Evolutionary conservation across 805 yeast genomes (phyloP), one percentile per base, ranked within the genome.

Genomic region (Tetrapisispora arboricola): DNA sequence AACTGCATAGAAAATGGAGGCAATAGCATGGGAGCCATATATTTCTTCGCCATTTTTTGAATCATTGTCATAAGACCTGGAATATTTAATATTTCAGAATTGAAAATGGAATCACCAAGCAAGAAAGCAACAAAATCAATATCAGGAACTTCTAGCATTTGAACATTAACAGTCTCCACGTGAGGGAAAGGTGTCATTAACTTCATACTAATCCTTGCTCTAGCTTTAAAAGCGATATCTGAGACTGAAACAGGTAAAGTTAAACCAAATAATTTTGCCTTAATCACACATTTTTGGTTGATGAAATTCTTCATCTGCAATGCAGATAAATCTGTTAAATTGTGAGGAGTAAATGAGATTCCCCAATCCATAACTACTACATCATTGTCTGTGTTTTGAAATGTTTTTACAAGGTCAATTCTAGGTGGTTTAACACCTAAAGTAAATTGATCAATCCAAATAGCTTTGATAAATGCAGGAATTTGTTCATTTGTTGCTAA

Each of bases 331-430:
- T 92, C 99, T 32, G 82, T 81, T 38, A 76, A 63, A 30, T 87
- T 83, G 62, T 85, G 86, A n/a, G 99, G 98, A 21, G 85, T 82
- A 67, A 88, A 85, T 1, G 96, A 84, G 33, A 83, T 74, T 32
- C 79, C 82, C 96, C 96, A 90, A 63, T 92, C 98, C 96, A 92
- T 92, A 40, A 94, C 96, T 10, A 90, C 94, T 39, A 92, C 81
- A 56, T 90, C 96, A 46, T 82, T 83, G 24, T 77, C 80, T n/a
- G 96, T 90, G 47, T 90, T 84, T 37, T 80, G 84, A 55, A 87
- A 75, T 2, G 96, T 84, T 58, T 92, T 84, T 16, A 90, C 96
- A 47, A 71, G 71, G 57, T 92, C 96, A 45, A 92, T 72, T 60
- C 98, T 75, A 26, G 95, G 95, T 9, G 99, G 95, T 65, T 92